Evolutionary conservation across 2,329 filamentous ascomycete genomes (phyloP), one percentile per base, ranked within the genome.

Genomic region (Clonostachys solani): DNA sequence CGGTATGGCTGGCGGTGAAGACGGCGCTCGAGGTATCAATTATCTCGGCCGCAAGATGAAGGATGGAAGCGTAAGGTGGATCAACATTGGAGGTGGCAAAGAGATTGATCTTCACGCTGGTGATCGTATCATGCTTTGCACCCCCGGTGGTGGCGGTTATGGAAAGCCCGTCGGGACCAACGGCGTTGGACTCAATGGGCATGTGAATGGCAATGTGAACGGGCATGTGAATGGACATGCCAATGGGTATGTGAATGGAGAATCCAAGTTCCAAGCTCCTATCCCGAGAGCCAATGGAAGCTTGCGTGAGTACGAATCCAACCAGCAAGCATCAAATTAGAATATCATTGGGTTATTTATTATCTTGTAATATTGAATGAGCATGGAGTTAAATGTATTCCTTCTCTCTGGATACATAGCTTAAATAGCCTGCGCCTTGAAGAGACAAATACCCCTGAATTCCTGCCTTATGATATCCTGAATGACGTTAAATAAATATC

Each of bases 1-100:
- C 48, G 87, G 87, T 1, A 72, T 89, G 50, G 78, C 78, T 33
- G 86, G 86, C 1, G 86, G 86, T 2, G 80, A 79, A 33, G 80
- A 87, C 47, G 87, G 81, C 0, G 67, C 75, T 49, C 78, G 82
- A 17, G 87, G 87, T 0, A 18, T 38, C 63, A 38, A 38, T 12
- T 38, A 38, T 18, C 36, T 38, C 12, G 36, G 36, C 36, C 36
- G 36, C 4, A 38, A 38, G 36, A 38, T 38, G 36, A 38, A 84
- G 50, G 90, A 90, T 52, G 67, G 86, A 38, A 88, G 85, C 83
- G 75, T 86, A 6, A 52, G 54, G 3, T 51, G 50, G 35, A 49
- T 57, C 6, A 52, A 57, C 3, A 52, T 56, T n/a, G 53, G 56
- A 9, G 61, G 62, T 13, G 57, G 59, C 55, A 50, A 45, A 10